Base-by-base conservation (phyloP, 441 rosid genomes). In the Melastoma candidum region DNA sequence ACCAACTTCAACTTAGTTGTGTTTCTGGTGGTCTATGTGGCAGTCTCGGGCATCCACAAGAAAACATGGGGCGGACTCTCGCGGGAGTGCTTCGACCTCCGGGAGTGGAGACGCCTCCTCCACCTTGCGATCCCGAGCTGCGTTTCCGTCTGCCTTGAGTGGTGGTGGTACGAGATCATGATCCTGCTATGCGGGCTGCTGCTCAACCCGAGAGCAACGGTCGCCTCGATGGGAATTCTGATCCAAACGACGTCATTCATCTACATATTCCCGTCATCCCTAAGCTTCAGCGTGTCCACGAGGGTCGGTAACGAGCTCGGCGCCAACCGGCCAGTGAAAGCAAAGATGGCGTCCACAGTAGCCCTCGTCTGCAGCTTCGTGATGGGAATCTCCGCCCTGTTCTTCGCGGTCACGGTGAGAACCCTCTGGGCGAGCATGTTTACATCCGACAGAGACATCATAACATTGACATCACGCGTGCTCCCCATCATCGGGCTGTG, bases 101-200 rank as follows among this genome's bases (percentile, higher is more conserved):
- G 36, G 25, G 64, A 57, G 3, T 52, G 46, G 12, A 51, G 39
- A 46, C 39, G 57, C 7, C 58, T 60, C 11, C 39, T 53, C 32
- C 46, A 52, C 49, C 25, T 60, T 44, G 64, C 64, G 3, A 22
- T 60, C 43, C 64, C 64, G 12, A 60, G 57, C 57, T 60, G 64
- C 39, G 48, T 46, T 44, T 60, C 64, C 0, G 64, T 60, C 12
- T 60, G 64, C 58, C 64, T 60, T 11, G 64, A 60, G 49, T 60
- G 64, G 64, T 60, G 64, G 64, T 60, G 64, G 64, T 60, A 60
- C 29, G 64, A 60, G 57, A 51, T 60, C 27, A 60, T 60, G 64
- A 53, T 60, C 11, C 27, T 60, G 52, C 11, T 60, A 36, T 60
- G 64, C 51, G 64, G 64, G 27, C 48, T 45, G 41, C 14, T 60